Evolutionary conservation across 2,329 filamentous ascomycete genomes (phyloP).

Genomic region (Mariannaea elegans): DNA sequence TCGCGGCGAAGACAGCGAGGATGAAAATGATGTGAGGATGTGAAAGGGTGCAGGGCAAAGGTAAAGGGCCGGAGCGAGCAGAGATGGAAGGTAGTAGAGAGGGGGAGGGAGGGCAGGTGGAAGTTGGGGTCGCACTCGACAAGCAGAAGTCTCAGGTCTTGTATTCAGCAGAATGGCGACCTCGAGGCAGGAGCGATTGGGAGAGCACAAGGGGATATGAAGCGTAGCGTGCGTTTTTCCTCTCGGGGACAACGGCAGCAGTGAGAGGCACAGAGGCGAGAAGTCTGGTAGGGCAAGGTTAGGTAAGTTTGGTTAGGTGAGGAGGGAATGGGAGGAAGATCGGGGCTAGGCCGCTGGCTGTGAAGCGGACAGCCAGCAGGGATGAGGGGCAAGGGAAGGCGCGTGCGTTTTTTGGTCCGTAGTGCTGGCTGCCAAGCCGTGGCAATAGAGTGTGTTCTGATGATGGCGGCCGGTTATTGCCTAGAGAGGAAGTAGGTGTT

Average conservation of each 20-base stretch:
- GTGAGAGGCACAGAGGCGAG: not conserved
- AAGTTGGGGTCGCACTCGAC: not conserved
- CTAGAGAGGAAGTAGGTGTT: not conserved
- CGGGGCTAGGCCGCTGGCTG: too few relatives aligned
- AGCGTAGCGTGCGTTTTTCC: not conserved
- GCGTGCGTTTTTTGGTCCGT: not conserved
- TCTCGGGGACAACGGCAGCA: not conserved
- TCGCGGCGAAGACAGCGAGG: conserved; percentile 12
- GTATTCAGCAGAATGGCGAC: not conserved
- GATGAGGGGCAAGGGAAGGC: not conserved
- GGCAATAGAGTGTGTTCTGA: not conserved
- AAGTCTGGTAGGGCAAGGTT: too few relatives aligned
- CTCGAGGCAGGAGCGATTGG: not conserved
- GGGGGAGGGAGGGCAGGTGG: not conserved
- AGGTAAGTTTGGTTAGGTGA: not conserved
- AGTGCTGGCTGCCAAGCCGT: not conserved
- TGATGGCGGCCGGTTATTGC: not conserved
- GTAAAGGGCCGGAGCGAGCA: not conserved
- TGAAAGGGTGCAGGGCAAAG: not conserved
- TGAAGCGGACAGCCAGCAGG: conserved; percentile 1
- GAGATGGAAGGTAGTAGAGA: not conserved
- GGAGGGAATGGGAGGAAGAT: not conserved
- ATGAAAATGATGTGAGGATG: not conserved
- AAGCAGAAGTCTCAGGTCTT: conserved; percentile 5
- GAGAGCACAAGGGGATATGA: not conserved